Conservation (phyloP, 2,329 filamentous ascomycete genomes). For the Trichophyton simii region DNA sequence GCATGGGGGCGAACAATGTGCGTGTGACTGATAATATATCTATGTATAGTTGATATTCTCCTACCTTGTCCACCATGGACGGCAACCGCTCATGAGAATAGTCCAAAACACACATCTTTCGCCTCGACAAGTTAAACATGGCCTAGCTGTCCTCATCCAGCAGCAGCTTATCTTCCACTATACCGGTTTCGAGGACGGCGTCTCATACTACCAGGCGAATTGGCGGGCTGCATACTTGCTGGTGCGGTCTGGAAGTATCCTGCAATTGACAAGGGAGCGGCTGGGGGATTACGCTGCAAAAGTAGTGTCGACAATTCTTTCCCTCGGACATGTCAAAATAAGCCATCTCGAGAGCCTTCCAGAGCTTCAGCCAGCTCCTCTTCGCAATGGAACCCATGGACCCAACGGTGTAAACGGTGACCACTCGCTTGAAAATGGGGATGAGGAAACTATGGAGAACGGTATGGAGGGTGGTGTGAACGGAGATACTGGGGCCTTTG, state of each 20-base stretch:
- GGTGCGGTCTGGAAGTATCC: constrained; percentile 66
- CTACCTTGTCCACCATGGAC: constrained; percentile 63
- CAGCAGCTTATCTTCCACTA: constrained; percentile 73
- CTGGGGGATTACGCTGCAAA: constrained; percentile 63
- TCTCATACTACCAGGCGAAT: constrained; percentile 75
- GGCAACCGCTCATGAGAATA: constrained; percentile 58
- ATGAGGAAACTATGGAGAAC: constrained; percentile 16
- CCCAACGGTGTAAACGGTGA: constrained; percentile 18
- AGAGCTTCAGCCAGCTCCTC: constrained; percentile 18
- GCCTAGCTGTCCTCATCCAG: constrained; percentile 72
- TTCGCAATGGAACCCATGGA: background rate
- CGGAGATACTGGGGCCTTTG: constrained; percentile 27
- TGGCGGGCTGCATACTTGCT: constrained; percentile 68
- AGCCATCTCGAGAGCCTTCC: constrained; percentile 33
- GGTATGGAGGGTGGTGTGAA: constrained; percentile 17
- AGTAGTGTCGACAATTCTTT: constrained; percentile 61
- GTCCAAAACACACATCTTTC: constrained; percentile 59
- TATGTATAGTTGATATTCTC: constrained; percentile 63
- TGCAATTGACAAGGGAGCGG: constrained; percentile 59
- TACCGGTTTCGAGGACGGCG: constrained; percentile 47
- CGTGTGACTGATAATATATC: background rate
- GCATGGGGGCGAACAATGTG: background rate
- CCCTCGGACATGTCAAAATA: constrained; percentile 59
- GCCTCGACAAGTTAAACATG: constrained; percentile 64
- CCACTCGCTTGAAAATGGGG: constrained; percentile 12